Evolutionary conservation across 495 filamentous ascomycete species (phyloP), one percentile per base, ranked within the genome.

Genomic region (Mycothermus thermophilus): DNA sequence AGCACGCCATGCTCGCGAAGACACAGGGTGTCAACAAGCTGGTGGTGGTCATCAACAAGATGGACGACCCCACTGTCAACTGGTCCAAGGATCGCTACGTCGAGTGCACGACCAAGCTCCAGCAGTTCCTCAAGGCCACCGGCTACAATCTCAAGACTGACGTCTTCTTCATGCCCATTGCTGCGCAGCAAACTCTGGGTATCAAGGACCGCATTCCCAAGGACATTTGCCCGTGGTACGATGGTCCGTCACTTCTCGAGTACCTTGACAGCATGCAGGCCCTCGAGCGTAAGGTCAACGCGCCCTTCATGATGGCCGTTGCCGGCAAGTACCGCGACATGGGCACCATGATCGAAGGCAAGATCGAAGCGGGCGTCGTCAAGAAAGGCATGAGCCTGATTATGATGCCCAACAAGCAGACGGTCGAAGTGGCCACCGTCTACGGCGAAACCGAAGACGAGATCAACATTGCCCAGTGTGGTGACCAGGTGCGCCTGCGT

Each of bases 271-370:
- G 69, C 52, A 94, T 97, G 80, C 72, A 83, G 52, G 71, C 86
- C 20, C 71, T 94, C 8, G 90, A 96, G 56, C 83, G 90, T 42
- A 99, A 95, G 61, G 64, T 93, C 57, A 94, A 93, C 46, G 90
- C 90, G 8, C 90, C 90, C 9, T 96, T 99, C 70, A 95, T 96
- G 92, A 94, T 96, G 90, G 83, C 92, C 5, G 72, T 99, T 48
- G 80, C 78, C 32, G 81, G 79, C 52, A 99, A 96, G 57, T 96
- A 96, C 64, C 75, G 78, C 46, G 88, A 96, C 58, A 83, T 99
- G 80, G 90, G 90, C 50, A 96, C 90, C 43, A 86, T 96, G 68
- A 72, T 92, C 13, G 92, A 99, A 62, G 90, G 90, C 35, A 94
- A 93, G 62, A 81, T 99, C 47, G 92, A 99, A 59, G 76, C 85